phyloP scores from a whole-genome alignment of 2,329 filamentous ascomycete genomes.

The Fusarium sp. region DNA sequence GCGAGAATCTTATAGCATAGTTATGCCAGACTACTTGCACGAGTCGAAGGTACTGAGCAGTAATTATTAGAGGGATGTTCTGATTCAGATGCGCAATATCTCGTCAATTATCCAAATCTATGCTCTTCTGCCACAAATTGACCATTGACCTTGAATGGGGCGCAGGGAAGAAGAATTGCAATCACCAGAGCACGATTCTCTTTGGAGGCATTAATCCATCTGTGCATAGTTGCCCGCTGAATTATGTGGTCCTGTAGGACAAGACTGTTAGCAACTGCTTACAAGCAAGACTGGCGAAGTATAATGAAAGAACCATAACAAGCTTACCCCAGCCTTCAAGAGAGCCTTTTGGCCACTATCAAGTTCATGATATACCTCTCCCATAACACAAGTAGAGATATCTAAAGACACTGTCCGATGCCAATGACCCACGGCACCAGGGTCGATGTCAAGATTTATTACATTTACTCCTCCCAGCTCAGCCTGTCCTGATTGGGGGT shows the following conservation, averaged over 20 bases:
- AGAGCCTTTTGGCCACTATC: conserved; percentile 13
- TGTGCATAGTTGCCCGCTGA: conserved; percentile 16
- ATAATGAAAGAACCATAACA: neutral
- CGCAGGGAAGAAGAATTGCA: conserved; percentile 5
- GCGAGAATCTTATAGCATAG: too few relatives aligned
- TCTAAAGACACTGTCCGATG: conserved; percentile 13
- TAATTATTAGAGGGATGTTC: too few relatives aligned
- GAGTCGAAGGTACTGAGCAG: too few relatives aligned
- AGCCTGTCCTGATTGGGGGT: neutral
- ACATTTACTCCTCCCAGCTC: conserved; percentile 13
- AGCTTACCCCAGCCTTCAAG: conserved; percentile 4
- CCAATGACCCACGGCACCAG: conserved; percentile 6
- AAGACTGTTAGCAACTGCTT: neutral
- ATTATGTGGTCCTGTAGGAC: conserved; percentile 1
- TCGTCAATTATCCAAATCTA: too few relatives aligned
- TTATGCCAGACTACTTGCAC: too few relatives aligned
- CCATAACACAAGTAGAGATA: conserved; percentile 15
- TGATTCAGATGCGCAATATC: too few relatives aligned
- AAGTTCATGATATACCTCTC: conserved; percentile 13
- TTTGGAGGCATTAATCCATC: conserved; percentile 11
- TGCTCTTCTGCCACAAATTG: conserved; percentile 1
- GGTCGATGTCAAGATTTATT: conserved; percentile 8
- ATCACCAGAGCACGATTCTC: conserved; percentile 3
- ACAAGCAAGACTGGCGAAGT: neutral
- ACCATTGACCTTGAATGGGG: neutral